These are phyloP conservation scores for Moringa oleifera DNA, from an alignment of 345 rosid genomes.

Conservation along the genomic window DNA sequence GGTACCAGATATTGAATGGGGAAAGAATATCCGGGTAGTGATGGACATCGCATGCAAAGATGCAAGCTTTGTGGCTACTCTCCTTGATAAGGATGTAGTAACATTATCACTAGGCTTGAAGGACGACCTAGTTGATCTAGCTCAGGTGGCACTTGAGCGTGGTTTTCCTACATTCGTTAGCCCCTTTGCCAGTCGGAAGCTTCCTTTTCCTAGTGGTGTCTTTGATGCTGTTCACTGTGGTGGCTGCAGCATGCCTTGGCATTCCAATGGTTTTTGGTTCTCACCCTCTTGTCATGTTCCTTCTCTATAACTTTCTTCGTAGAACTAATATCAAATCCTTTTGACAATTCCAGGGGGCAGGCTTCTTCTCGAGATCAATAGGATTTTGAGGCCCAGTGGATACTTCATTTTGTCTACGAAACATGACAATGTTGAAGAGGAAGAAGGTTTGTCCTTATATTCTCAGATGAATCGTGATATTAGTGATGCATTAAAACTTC, in stretches of 20 bases:
- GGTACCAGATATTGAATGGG: slow-evolving; percentile 99
- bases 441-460: slow-evolving; percentile 52
- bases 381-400: slow-evolving; percentile 81
- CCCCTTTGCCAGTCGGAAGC: slow-evolving; percentile 68
- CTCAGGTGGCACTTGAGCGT: slow-evolving; percentile 82
- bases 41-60: slow-evolving; percentile 79
- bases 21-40: slow-evolving; percentile 85
- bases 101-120: slow-evolving; percentile 77
- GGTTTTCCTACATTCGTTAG: slow-evolving; percentile 80
- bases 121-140: slow-evolving; percentile 87
- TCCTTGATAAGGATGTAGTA: slow-evolving; percentile 74
- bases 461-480: background rate
- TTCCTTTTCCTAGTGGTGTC: slow-evolving; percentile 87
- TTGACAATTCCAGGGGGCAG: slow-evolving; percentile 51
- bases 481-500: slow-evolving; percentile 6
- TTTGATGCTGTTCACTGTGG: slow-evolving; percentile 92
- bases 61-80: slow-evolving; percentile 67
- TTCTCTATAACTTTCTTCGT: background rate
- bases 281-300: background rate
- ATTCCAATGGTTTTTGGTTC: slow-evolving; percentile 54
- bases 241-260: slow-evolving; percentile 76
- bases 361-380: slow-evolving; percentile 90
- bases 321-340: slow-evolving; percentile 4
- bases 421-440: slow-evolving; percentile 68
- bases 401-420: slow-evolving; percentile 83